Base-by-base conservation (phyloP, 2,329 filamentous ascomycete genomes). In the Xylariomycetidae sp. region DNA sequence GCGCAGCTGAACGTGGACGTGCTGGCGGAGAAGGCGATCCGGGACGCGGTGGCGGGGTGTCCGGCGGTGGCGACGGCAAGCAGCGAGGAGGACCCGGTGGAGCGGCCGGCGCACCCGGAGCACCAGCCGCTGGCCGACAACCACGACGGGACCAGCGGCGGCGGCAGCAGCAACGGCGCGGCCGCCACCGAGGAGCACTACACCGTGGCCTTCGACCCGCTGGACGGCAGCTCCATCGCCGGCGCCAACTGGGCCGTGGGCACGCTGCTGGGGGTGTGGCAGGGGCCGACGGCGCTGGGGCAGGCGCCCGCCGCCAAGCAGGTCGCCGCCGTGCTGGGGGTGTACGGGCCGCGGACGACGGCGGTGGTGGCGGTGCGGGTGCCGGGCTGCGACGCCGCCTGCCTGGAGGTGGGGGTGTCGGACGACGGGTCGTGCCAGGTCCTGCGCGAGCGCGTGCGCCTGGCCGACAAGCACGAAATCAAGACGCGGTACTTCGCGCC, bases 151-250 rank as follows among this genome's bases (percentile, higher is more conserved):
- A 13, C 6, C 12, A 5, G 14, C 19, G 6, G 19, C 4, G 3
- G 23, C 14, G 6, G 13, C 19, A 2, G 22, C 13, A 2, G 22
- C 29, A 5, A 32, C 3, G 19, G 32, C 6, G 13, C 20, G 6
- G n/a, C 31, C 10, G 19, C 10, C 10, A 23, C 13, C 30, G 32
- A 34, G 2, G 69, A 76, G 44, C 48, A 57, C 18, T 80, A 80
- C 54, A 70, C 74, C 0, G 55, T 79, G 7, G 75, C 74, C 0
- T 81, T 80, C 44, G 76, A 81, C 44, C 76, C 76, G 0, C 65
- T 81, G 0, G 76, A 81, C 43, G 76, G 76, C 9, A 76, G 70
- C 52, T 79, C 72, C 40, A 76, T 76, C 46, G 74, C 76, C 26
- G 68, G 61, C 1, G 63, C 72, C 2, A 76, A 76, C 48, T 76